Base-by-base conservation (phyloP, 2,329 filamentous ascomycete genomes). In the Fusarium sulawesiense region DNA sequence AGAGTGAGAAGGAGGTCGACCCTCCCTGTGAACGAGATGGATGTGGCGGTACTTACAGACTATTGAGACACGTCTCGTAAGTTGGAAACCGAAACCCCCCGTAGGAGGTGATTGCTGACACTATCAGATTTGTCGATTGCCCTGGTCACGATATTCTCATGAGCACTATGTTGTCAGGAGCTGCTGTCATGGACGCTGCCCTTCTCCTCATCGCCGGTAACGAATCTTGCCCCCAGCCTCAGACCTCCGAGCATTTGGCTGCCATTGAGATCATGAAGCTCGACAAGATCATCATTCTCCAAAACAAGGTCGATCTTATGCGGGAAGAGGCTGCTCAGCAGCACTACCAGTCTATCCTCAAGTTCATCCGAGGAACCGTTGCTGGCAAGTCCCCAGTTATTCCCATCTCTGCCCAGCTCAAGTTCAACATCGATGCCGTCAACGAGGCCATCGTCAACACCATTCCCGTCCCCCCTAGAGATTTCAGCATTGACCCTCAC, bases 241-340 rank as follows among this genome's bases (percentile, higher is more conserved):
- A 99, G 84, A 99, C 96, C 20, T 98, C 95, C 25, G 96, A 99
- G 85, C 96, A 99, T 87, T 87, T 99, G 85, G 96, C 96, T 73
- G 96, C 96, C 73, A 98, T 99, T 79, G 96, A 99, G 83, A 99
- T 99, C 80, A 99, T 99, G 96, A 99, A 99, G 88, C 89, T 99
- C 71, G 94, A 97, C 82, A 97, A 99, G 85, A 98, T 99, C 83
- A 97, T 99, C 81, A 98, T 99, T 78, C 89, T 99, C 64, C 96
- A 99, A 84, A 99, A 99, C 87, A 99, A 99, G 89, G 96, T 99
- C 77, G 96, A 99, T 80, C 84, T 99, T 75, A 98, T 99, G 94
- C 89, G 94, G 76, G 93, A 98, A 86, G 95, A 98, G 80, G 93
- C 92, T 68, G 96, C 97, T 50, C 89, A 93, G 78, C 89, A 95